Conservation (phyloP, 2,329 filamentous ascomycete genomes). For the Ophiosphaerella herpotricha region DNA sequence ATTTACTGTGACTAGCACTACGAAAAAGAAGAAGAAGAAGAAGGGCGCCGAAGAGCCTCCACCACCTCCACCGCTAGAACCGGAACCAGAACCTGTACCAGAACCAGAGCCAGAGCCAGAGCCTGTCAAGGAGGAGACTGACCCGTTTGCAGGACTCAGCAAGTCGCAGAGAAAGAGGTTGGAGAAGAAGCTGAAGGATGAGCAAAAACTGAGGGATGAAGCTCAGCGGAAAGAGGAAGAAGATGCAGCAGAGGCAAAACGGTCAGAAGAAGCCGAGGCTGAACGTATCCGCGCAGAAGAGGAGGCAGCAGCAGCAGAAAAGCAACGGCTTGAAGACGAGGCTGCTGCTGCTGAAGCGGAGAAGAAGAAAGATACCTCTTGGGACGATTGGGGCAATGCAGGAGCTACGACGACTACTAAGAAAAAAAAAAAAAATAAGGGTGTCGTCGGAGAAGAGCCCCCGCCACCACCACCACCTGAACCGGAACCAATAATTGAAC, state of each 20-base stretch:
- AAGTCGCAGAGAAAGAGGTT: conserved; percentile 38
- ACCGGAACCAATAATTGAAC: conserved; percentile 40
- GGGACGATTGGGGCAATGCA: conserved; percentile 26
- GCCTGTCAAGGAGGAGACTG: conserved; percentile 7
- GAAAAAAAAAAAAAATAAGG: conserved; percentile 45
- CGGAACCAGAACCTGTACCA: conserved; percentile 43
- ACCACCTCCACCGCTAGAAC: conserved; percentile 34
- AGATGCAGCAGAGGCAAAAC: conserved; percentile 24
- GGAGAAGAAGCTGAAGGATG: conserved; percentile 44
- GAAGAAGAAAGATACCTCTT: conserved; percentile 44
- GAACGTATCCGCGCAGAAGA: conserved; percentile 31
- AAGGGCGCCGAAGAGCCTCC: conserved; percentile 24
- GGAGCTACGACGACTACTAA: conserved; percentile 19
- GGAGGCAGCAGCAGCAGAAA: conserved; percentile 31
- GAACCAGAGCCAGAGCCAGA: conserved; percentile 27
- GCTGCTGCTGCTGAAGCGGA: conserved; percentile 24
- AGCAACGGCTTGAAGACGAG: conserved; percentile 30
- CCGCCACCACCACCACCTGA: conserved; percentile 31
- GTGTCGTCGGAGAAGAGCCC: conserved; percentile 22
- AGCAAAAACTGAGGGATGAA: conserved; percentile 28
- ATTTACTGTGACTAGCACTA: conserved; percentile 23
- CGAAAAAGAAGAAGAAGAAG: conserved; percentile 42
- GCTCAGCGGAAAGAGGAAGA: conserved; percentile 24
- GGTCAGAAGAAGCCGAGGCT: conserved; percentile 27
- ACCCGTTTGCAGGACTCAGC: conserved; percentile 36